Base-by-base conservation (phyloP, 495 filamentous ascomycete species). In the Penicillium canescens region DNA sequence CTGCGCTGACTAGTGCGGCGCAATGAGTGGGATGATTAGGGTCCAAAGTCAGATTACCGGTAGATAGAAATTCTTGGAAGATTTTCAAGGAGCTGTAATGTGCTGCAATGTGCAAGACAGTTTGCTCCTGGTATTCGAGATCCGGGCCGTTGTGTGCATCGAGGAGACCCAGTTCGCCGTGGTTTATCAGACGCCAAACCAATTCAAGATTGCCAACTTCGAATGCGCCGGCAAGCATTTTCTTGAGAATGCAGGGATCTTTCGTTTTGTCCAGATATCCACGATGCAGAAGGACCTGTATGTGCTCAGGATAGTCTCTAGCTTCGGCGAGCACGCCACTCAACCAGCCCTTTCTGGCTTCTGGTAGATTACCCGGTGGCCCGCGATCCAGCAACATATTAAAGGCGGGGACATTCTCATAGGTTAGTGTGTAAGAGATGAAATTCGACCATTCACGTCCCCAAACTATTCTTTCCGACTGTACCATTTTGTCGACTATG, bases 321-420 rank as follows among this genome's bases (percentile, higher is more conserved):
- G 40, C 40, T 21, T 42, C 18, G 10, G 40, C 5, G 40, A 42
- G 40, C 40, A 42, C 6, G 3, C 16, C 4, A 26, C 16, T 42
- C 40, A 42, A 42, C 40, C 40, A 42, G 40, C 40, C 40, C 40
- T 42, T 42, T 3, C 13, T 42, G 10, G 40, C n/a, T 42, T 42
- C 40, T 14, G 18, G 6, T 42, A 2, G 40, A 42, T 42, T 20
- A 2, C 16, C 40, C 10, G 40, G 40, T 26, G 40, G 40, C 16
- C 40, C 18, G 40, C 16, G 16, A 14, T 42, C 20, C 4, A 42
- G 20, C 40, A 42, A 42, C 5, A 42, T 18, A 14, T 42, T 13
- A 42, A 42, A 42, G 16, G 40, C 40, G 5, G 40, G 4, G 10
- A 42, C 16, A 42, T 20, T 42, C n/a, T 21, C n/a, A 21, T 42